Percentiles rank a stretch among this genome's conserved stretches.
phyloP scores from a whole-genome alignment of 306 rosid species.

The Senna tora region DNA sequence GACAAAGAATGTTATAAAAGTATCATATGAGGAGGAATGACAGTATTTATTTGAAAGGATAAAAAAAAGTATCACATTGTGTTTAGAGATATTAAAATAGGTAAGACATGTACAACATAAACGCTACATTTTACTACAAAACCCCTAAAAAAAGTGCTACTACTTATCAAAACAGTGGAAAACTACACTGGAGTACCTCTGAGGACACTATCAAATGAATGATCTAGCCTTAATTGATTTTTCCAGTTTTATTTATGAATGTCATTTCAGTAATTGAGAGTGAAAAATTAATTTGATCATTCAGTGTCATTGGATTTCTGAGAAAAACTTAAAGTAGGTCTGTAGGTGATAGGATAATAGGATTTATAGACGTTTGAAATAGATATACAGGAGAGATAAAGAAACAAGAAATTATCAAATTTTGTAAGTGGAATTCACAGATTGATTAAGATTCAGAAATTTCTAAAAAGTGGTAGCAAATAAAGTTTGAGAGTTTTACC shows the following conservation, averaged over 20 bases:
- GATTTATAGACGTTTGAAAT: constrained; percentile 19
- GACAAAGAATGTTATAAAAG: constrained; percentile 28
- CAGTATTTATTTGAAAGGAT: background rate
- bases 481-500: constrained; percentile 54
- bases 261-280: background rate
- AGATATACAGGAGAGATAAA: background rate
- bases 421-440: constrained; percentile 10
- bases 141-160: background rate
- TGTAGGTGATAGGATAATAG: too few species aligned
- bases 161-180: background rate
- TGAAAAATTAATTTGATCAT: background rate
- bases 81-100: constrained; percentile 15
- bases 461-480: constrained; percentile 15
- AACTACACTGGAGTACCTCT: background rate
- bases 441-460: constrained; percentile 11
- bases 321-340: constrained; percentile 1
- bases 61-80: background rate
- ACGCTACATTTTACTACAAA: constrained; percentile 3
- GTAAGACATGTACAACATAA: background rate
- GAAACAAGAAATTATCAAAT: constrained; percentile 8
- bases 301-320: background rate
- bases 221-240: background rate
- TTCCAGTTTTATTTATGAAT: background rate
- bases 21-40: background rate
- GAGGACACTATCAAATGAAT: constrained; percentile 1